Base-by-base conservation (phyloP, 192 early-diverging fungal genomes). In the Rhizophagus prolifer region DNA sequence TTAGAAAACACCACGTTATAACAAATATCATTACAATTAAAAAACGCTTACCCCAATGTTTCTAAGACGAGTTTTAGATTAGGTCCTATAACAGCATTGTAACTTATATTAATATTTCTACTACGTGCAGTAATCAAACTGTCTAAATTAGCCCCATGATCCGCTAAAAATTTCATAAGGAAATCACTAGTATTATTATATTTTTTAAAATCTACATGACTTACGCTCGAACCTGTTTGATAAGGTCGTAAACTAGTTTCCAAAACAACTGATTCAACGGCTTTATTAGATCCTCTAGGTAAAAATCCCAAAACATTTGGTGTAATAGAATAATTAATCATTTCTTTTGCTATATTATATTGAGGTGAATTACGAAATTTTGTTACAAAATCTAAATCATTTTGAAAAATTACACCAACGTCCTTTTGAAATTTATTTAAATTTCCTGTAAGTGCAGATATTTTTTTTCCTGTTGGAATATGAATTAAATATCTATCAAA, bases 81-180 rank as follows among this genome's bases (percentile, higher is more conserved):
- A 13, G 83, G 83, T 14, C 83, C 79, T 31, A 84, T 78, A 30
- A 73, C 63, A 58, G 76, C 63, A 0, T n/a, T 58, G 13, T 61
- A 26, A 0, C 28, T 9, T n/a, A 47, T 75, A 34, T 46, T 21
- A 23, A 44, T 36, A 26, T 81, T 70, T 7, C 64, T 75, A 31
- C 78, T 60, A 0, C 50, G 63, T 7, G 78, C 19, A 1, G 79
- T 69, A 31, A 82, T 46, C 16, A 67, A 36, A n/a, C 16, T 67
- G 10, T 60, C 19, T 10, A 86, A 46, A 26, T 54, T 36, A 4
- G 82, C 76, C 19, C 83, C 83, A n/a, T 76, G 75, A 26, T 84
- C 81, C 67, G 79, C 74, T 71, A 82, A 68, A 58, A 61, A 84
- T 7, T 74, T 72, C 83, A 84, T 84, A 16, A 84, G 78, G 62